A percentile compares a stretch with the other conserved stretches of the same genome.
These are phyloP conservation scores for Clarireedia monteithiana DNA, from an alignment of 2,329 filamentous ascomycete species.

Conservation along the genomic window DNA sequence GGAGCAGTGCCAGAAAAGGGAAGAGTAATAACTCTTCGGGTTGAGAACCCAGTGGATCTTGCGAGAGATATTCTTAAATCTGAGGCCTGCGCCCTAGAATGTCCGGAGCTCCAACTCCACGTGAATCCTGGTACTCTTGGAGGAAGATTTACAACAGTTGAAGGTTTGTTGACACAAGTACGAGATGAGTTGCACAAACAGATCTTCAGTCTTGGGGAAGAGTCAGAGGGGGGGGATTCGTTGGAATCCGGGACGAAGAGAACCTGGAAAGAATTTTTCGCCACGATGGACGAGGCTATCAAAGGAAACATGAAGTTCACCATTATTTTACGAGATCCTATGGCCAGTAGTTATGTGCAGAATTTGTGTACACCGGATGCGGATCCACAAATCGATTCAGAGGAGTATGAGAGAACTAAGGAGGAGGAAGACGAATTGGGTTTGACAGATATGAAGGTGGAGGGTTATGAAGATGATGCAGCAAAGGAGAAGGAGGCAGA, in stretches of 20 bases:
- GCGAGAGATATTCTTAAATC: conserved; percentile 92
- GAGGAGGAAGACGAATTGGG: conserved; percentile 94
- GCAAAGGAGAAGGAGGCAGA: conserved; percentile 22
- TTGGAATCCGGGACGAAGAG: conserved; percentile 56
- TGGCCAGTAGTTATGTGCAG: conserved; percentile 92
- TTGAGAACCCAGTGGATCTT: conserved; percentile 65
- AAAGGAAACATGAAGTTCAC: conserved; percentile 73
- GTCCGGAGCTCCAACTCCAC: conserved; percentile 76
- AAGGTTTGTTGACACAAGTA: conserved; percentile 87
- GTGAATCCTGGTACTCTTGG: conserved; percentile 93
- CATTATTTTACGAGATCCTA: conserved; percentile 75
- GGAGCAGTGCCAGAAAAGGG: conserved; percentile 84
- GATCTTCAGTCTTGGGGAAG: conserved; percentile 68
- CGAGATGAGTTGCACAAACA: conserved; percentile 80
- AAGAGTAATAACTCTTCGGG: conserved; percentile 70
- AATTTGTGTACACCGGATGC: conserved; percentile 67
- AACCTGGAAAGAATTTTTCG: conserved; percentile 79
- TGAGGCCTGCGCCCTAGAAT: conserved; percentile 81
- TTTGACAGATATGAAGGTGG: conserved; percentile 84
- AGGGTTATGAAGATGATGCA: conserved; percentile 53
- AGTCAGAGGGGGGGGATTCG: conserved; percentile 65
- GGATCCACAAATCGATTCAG: conserved; percentile 73
- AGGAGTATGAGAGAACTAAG: conserved; percentile 78
- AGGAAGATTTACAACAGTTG: conserved; percentile 92
- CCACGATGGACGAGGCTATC: conserved; percentile 67